phyloP scores from a whole-genome alignment of 164 flowering plant species.

The Tetrastigma voinierianum region DNA sequence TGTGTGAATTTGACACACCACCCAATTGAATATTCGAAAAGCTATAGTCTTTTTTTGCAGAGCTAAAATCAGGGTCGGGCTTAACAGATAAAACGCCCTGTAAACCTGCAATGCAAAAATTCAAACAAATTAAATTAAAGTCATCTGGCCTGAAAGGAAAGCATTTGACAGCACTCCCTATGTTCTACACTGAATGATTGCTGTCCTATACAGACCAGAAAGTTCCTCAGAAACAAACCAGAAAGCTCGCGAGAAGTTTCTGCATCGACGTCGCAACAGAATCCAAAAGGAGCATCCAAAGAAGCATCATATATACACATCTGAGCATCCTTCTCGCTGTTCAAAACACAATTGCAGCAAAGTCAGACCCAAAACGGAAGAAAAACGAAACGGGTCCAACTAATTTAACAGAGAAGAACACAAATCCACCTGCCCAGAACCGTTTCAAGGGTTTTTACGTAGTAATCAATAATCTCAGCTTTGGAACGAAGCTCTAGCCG shows the following conservation, averaged over 20 bases:
- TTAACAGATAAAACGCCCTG: constrained; percentile 67
- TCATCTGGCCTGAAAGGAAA: too few relatives aligned
- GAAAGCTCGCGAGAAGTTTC: constrained; percentile 49
- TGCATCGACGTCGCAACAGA: constrained; percentile 68
- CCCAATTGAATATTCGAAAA: constrained; percentile 15
- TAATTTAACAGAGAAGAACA: neutral
- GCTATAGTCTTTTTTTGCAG: constrained; percentile 51
- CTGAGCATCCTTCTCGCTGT: constrained; percentile 76
- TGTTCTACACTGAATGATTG: neutral
- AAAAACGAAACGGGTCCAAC: neutral
- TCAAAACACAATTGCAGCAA: constrained; percentile 6
- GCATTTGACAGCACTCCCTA: neutral
- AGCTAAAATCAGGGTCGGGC: constrained; percentile 50
- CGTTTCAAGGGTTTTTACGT: constrained; percentile 48
- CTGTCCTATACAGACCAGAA: neutral
- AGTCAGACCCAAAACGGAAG: neutral
- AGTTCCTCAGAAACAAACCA: constrained; percentile 26
- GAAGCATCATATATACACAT: constrained; percentile 78
- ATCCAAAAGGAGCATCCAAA: constrained; percentile 57
- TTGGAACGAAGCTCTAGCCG: constrained; percentile 38
- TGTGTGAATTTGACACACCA: constrained; percentile 11
- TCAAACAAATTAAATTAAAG: neutral
- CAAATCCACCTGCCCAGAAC: constrained; percentile 57
- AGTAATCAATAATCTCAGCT: constrained; percentile 52
- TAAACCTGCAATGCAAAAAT: constrained; percentile 39